Evolutionary conservation across 495 filamentous ascomycete species (phyloP).

Genomic region (Diplogelasinospora grovesii): DNA sequence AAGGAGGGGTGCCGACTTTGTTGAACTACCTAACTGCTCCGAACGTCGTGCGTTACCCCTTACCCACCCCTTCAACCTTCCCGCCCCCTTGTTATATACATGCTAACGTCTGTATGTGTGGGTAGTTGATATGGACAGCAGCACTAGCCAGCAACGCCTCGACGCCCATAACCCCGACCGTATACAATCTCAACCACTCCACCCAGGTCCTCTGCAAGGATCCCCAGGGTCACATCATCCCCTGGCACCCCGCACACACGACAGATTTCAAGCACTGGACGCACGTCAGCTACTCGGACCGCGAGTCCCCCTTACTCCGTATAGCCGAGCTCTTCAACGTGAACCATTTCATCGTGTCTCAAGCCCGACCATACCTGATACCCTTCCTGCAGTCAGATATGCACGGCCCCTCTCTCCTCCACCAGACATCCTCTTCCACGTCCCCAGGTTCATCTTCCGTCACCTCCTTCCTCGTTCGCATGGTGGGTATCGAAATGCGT

Average conservation of each 20-base stretch:
- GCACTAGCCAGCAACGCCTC: constrained; percentile 88
- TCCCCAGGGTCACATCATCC: constrained; percentile 65
- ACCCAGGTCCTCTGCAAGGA: constrained; percentile 79
- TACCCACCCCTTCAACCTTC: background rate
- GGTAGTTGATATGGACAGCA: constrained; percentile 84
- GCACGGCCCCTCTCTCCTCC: constrained; percentile 60
- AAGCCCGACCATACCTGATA: constrained; percentile 72
- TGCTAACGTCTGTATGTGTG: no score
- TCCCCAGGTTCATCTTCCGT: no score
- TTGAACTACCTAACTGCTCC: constrained; percentile 93
- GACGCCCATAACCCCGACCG: no score
- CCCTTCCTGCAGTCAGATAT: constrained; percentile 80
- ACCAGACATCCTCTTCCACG: constrained; percentile 50
- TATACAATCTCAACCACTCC: no score
- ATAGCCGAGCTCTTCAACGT: constrained; percentile 92
- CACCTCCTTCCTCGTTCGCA: constrained; percentile 56
- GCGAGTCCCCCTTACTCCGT: constrained; percentile 72
- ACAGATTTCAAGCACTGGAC: constrained; percentile 64
- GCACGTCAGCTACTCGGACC: constrained; percentile 61
- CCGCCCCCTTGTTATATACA: no score
- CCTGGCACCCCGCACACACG: constrained; percentile 66
- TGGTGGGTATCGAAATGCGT: constrained; percentile 68
- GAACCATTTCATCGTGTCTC: constrained; percentile 78
- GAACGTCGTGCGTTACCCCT: constrained; percentile 64
- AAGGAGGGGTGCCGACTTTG: constrained; percentile 73